Evolutionary conservation across 257 asterid genomes (phyloP).

Genomic region (Capsicum baccatum): DNA sequence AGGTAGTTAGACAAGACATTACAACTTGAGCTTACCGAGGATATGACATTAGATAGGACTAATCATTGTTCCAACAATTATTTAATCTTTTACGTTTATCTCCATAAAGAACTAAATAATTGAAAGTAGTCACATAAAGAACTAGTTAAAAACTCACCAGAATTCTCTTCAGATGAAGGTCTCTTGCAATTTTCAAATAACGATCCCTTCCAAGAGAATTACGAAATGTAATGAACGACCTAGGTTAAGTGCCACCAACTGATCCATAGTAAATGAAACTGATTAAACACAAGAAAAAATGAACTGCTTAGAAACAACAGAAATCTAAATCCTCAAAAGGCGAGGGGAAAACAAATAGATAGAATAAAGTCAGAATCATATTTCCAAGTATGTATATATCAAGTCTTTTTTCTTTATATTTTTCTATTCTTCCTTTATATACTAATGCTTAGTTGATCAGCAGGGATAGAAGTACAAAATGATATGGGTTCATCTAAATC

Average conservation of each 20-base stretch:
- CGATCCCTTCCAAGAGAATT: slow-evolving; percentile 98
- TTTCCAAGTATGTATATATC: no score
- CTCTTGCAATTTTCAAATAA: slow-evolving; percentile 93
- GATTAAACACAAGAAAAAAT: slow-evolving; percentile 29
- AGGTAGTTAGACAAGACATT: background rate
- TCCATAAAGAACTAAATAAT: background rate
- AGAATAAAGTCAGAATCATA: no score
- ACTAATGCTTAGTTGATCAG: no score
- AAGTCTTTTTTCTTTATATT: no score
- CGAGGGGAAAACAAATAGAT: no score
- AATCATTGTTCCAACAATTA: background rate
- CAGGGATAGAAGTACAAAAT: no score
- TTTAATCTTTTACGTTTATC: background rate
- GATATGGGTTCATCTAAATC: no score
- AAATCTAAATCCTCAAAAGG: no score
- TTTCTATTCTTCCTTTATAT: no score
- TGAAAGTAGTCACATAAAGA: background rate
- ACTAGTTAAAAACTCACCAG: slow-evolving; percentile 55
- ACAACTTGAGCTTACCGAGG: no score
- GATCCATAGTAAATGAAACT: slow-evolving; percentile 72
- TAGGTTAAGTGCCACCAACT: slow-evolving; percentile 98
- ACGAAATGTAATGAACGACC: slow-evolving; percentile 92
- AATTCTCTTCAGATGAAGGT: slow-evolving; percentile 97
- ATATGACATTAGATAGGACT: background rate
- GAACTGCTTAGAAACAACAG: background rate